Evolutionary conservation across 2,329 filamentous ascomycete genomes (phyloP), one percentile per base, ranked within the genome.

Genomic region (Ophiostoma triangulosporum): DNA sequence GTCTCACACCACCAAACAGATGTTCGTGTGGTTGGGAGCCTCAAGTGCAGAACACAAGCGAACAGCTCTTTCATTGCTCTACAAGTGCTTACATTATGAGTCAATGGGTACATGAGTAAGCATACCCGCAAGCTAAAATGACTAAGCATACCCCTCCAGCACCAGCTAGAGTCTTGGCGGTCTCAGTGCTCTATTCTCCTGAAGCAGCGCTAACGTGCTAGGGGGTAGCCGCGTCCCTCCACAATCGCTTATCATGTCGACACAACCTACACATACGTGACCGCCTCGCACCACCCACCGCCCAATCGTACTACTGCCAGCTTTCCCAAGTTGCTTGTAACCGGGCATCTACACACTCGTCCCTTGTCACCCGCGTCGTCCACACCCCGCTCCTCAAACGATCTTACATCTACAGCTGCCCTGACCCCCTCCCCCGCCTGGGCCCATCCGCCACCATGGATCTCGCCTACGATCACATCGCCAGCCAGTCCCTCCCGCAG

Each of bases 381-480:
- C 29, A 46, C n/a, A 24, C 22, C 40, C 24, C 24, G 2, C 22
- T 27, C 24, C 24, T 45, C 27, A 27, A 31, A 31, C 9, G n/a
- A n/a, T n/a, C n/a, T n/a, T n/a, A n/a, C n/a, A n/a, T n/a, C n/a
- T 20, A 11, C 27, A 48, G 15, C 45, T 24, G 38, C 33, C 15
- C 24, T 45, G 9, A 22, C 20, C 22, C 32, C 43, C 31, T 48
- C 26, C 15, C 12, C 8, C 38, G 24, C 27, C 14, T 11, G 6
- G 12, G 12, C 26, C 14, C 40, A 14, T 38, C 22, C 35, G n/a
- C 29, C 35, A 27, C 59, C 59, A 97, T 98, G 93, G 93, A 98
- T 78, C 76, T 94, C 64, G 90, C 90, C 45, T 98, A 97, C 77
- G 93, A 98, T 65, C 89, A 95, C 68, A 95, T 97, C 63, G 83